These are phyloP conservation scores for Blastocystis hominis DNA, from an alignment of 352 stramenopile species.

Conservation along the genomic window DNA sequence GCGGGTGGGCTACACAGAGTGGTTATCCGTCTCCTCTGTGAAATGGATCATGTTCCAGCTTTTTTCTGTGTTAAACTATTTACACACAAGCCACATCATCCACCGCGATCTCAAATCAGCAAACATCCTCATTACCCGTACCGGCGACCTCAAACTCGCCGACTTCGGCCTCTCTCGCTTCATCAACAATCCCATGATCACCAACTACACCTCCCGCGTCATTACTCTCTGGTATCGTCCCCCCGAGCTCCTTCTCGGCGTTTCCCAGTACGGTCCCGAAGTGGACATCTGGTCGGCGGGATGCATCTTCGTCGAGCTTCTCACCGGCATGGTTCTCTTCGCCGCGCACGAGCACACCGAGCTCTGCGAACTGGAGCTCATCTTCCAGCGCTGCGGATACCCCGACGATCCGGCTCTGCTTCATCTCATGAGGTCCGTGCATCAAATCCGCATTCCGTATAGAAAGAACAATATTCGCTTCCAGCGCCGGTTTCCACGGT, in stretches of 20 bases:
- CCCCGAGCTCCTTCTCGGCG: slow-evolving; percentile 81
- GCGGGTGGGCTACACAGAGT: not conserved
- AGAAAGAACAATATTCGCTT: not conserved
- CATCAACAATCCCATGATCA: slow-evolving; percentile 69
- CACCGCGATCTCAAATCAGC: slow-evolving; percentile 46
- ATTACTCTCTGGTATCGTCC: slow-evolving; percentile 85
- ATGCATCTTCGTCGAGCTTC: slow-evolving; percentile 88
- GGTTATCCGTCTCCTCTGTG: slow-evolving; percentile 12
- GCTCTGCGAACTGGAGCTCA: slow-evolving; percentile 87
- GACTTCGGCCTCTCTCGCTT: not conserved
- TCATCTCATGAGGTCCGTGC: not conserved
- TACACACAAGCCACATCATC: slow-evolving; percentile 5
- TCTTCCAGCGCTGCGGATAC: slow-evolving; percentile 68
- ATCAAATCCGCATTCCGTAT: not conserved
- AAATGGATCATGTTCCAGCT: slow-evolving; percentile 23
- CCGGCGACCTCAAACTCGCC: slow-evolving; percentile 37
- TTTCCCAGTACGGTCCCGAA: slow-evolving; percentile 78
- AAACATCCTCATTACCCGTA: slow-evolving; percentile 41
- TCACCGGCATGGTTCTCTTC: slow-evolving; percentile 81
- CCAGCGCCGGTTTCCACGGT: not conserved
- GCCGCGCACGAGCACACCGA: slow-evolving; percentile 75
- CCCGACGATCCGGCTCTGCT: not conserved
- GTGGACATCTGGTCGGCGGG: slow-evolving; percentile 91
- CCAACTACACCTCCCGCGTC: slow-evolving; percentile 78
- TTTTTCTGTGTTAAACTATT: slow-evolving; percentile 27